Evolutionary conservation across 257 asterid species (phyloP).

Genomic region (Solanum piurae): DNA sequence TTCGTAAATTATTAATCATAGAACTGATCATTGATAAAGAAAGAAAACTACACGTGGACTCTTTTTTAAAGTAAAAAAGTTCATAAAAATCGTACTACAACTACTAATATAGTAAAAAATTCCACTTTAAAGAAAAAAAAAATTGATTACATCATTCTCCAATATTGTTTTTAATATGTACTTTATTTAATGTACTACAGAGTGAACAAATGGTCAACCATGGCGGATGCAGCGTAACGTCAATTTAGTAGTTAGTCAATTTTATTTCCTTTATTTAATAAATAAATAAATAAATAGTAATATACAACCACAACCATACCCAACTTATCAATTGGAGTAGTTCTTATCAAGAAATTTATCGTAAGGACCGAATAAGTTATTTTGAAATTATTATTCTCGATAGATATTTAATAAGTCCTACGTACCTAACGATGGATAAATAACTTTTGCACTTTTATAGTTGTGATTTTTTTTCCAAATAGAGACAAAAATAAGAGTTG

Average conservation of each 20-base stretch:
- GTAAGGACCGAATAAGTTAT: background rate
- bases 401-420: too few relatives aligned
- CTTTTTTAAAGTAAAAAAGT: background rate
- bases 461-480: background rate
- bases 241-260: background rate
- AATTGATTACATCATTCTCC: background rate
- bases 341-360: too few relatives aligned
- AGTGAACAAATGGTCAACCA: background rate
- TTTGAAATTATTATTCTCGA: accelerated
- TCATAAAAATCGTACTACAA: background rate
- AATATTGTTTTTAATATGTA: background rate
- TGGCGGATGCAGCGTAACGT: background rate
- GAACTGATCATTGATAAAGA: background rate
- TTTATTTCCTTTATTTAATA: too few relatives aligned
- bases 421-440: accelerated
- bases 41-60: background rate
- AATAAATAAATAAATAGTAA: too few relatives aligned
- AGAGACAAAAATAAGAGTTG: background rate
- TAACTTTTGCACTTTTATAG: background rate
- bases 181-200: background rate
- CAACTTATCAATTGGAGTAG: background rate
- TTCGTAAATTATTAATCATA: background rate
- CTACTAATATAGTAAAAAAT: background rate
- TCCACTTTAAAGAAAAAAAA: background rate
- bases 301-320: background rate